These are phyloP conservation scores for Wickerhamiella kurtzmanii DNA, from an alignment of 805 yeast genomes.

Conservation along the genomic window DNA sequence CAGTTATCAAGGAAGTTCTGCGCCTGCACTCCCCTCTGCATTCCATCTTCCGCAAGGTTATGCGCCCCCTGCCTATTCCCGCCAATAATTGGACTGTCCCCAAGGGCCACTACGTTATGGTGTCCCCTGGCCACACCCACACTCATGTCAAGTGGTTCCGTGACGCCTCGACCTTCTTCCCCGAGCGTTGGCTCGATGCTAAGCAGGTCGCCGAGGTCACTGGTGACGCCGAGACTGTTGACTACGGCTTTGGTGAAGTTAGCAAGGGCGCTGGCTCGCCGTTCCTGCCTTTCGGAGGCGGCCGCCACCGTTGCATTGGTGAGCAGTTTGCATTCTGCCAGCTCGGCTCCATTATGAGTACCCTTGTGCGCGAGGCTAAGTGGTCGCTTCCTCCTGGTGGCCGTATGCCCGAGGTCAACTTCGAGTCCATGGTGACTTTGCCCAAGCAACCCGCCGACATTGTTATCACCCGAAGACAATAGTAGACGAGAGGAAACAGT, in stretches of 20 bases:
- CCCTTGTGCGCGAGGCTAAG: slow-evolving; percentile 59
- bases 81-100: slow-evolving; percentile 73
- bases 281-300: slow-evolving; percentile 97
- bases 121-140: slow-evolving; percentile 87
- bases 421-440: slow-evolving; percentile 82
- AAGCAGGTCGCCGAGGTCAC: slow-evolving; percentile 19
- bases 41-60: slow-evolving; percentile 86
- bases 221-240: slow-evolving; percentile 37
- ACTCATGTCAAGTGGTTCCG: slow-evolving; percentile 69
- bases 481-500: too few species aligned
- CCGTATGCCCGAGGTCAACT: slow-evolving; percentile 43
- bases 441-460: slow-evolving; percentile 50
- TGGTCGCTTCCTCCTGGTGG: slow-evolving; percentile 54
- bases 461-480: slow-evolving; percentile 9
- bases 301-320: slow-evolving; percentile 98
- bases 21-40: slow-evolving; percentile 95
- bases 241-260: slow-evolving; percentile 93
- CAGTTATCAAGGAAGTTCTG: slow-evolving; percentile 80
- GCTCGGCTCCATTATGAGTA: slow-evolving; percentile 68
- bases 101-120: slow-evolving; percentile 75
- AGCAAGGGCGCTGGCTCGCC: slow-evolving; percentile 94
- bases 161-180: slow-evolving; percentile 55
- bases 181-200: slow-evolving; percentile 63
- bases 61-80: slow-evolving; percentile 65
- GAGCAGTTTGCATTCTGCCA: slow-evolving; percentile 96